A percentile compares a stretch with the other conserved stretches of the same genome.
Conservation (phyloP, 345 rosid genomes). For the Clausena lansium region DNA sequence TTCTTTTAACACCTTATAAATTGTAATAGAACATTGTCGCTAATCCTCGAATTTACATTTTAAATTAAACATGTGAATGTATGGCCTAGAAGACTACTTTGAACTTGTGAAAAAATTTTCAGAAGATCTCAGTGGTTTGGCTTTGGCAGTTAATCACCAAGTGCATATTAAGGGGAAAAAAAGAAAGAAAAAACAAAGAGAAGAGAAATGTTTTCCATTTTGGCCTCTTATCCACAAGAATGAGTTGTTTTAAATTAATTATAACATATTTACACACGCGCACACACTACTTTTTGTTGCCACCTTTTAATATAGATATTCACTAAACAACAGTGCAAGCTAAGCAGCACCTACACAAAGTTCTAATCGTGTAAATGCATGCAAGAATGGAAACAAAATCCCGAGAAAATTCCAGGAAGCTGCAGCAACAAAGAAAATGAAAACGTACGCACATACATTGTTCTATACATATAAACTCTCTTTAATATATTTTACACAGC, state of each 20-base stretch:
- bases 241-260: no score
- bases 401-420: constrained; percentile 55
- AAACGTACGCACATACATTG: background rate
- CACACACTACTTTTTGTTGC: background rate
- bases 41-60: no score
- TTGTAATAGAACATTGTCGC: no score
- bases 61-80: no score
- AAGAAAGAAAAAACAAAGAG: background rate
- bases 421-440: constrained; percentile 22
- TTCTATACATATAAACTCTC: background rate
- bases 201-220: background rate
- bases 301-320: background rate
- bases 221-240: background rate
- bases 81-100: no score
- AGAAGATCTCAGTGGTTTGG: background rate
- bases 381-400: constrained; percentile 31
- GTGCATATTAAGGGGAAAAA: background rate
- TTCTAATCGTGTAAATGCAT: constrained; percentile 35
- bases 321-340: background rate
- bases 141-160: background rate
- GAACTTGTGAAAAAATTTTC: no score
- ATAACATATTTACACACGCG: no score
- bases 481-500: no score
- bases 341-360: background rate
- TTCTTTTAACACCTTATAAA: no score